These are phyloP conservation scores for Tolypocladium cylindrosporum DNA, from an alignment of 2,329 filamentous ascomycete genomes.

Conservation along the genomic window DNA sequence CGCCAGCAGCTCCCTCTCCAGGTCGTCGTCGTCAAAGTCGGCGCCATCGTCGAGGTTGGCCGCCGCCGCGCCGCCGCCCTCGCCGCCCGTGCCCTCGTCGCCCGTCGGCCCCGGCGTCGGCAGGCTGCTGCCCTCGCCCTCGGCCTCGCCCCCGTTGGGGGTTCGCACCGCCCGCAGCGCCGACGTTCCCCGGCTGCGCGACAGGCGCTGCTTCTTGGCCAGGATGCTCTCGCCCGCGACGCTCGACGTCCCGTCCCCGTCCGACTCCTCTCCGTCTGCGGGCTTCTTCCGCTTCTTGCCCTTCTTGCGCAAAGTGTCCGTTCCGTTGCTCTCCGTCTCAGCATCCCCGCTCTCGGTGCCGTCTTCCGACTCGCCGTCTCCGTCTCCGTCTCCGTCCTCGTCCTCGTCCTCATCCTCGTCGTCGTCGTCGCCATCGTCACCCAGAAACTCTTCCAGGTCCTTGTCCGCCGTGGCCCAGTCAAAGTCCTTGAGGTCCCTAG, in stretches of 20 bases:
- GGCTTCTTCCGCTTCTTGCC: conserved; percentile 22
- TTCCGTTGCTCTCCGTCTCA: conserved; percentile 18
- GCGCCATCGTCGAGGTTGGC: conserved; percentile 18
- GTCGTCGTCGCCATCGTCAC: conserved; percentile 40
- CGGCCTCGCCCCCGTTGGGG: conserved; percentile 23
- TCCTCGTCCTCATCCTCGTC: conserved; percentile 22
- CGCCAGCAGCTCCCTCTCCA: conserved; percentile 54
- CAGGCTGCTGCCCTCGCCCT: conserved; percentile 24
- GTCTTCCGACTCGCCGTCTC: conserved; percentile 7
- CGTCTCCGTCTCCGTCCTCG: conserved; percentile 9
- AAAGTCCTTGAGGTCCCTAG: conserved; percentile 42
- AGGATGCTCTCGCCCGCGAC: conserved; percentile 26
- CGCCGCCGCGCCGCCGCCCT: conserved; percentile 10
- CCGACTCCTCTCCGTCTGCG: conserved; percentile 20
- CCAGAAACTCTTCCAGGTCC: conserved; percentile 67
- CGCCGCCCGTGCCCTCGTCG: conserved; percentile 14
- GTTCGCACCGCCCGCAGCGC: conserved; percentile 35
- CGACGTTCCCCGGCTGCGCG: conserved; percentile 33
- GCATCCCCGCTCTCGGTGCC: conserved; percentile 11
- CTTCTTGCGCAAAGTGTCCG: conserved; percentile 14
- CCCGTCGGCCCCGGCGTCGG: conserved; percentile 28
- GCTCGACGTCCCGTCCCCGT: conserved; percentile 18
- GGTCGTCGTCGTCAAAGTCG: conserved; percentile 40
- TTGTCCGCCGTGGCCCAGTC: conserved; percentile 57
- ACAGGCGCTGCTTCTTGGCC: conserved; percentile 41